Conservation (phyloP, 108 stramenopile species). For the Cyclotella cryptica region DNA sequence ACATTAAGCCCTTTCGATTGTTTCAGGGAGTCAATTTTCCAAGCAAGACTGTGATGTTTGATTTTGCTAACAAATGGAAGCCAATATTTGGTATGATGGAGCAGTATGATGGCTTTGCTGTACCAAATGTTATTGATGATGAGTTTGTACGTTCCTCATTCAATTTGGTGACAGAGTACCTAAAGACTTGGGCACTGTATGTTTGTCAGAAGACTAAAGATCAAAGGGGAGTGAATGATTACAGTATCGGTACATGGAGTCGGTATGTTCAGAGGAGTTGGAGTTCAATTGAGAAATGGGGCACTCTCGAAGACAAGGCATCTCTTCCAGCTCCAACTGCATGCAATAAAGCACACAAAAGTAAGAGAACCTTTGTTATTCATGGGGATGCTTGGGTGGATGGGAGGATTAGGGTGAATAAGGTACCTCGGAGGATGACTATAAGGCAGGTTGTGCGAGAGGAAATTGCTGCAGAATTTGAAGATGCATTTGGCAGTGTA, state of each 20-base stretch:
- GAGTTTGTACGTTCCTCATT: background rate
- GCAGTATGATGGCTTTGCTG: background rate
- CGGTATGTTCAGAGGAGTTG: background rate
- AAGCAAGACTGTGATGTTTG: no score
- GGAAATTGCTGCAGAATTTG: background rate
- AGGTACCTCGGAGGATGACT: background rate
- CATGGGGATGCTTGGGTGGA: background rate
- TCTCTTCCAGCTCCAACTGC: background rate
- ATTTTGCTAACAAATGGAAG: background rate
- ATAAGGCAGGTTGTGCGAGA: background rate
- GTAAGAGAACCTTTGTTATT: background rate
- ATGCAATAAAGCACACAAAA: background rate
- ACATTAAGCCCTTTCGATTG: background rate
- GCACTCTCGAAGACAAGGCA: background rate
- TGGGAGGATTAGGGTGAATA: background rate
- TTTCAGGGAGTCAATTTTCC: background rate
- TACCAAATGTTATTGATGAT: background rate
- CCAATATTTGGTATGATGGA: conserved; percentile 1
- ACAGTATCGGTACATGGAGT: background rate
- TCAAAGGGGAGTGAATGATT: background rate
- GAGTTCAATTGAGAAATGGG: background rate
- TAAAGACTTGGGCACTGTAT: background rate
- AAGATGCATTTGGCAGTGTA: background rate
- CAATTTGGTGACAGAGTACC: background rate
- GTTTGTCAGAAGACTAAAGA: conserved; percentile 5